A percentile compares a stretch with the other conserved stretches of the same genome.
Evolutionary conservation across 208 protist species (phyloP).

Genomic region (Leishmania tarentolae): DNA sequence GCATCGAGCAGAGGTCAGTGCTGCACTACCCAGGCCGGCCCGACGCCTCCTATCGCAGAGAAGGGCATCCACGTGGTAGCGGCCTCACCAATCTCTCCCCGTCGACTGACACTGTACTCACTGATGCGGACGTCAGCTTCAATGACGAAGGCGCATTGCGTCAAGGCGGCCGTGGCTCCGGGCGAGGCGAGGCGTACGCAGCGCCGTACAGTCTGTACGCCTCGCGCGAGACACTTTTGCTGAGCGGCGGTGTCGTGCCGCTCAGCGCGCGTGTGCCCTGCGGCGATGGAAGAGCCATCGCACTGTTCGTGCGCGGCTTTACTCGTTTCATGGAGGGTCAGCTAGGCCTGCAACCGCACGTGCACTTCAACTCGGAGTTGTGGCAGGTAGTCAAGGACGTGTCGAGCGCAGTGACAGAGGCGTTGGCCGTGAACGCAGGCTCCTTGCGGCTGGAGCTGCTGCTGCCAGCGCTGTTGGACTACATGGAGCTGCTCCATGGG

Average conservation of each 20-base stretch:
- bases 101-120: background rate
- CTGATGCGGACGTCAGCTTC: background rate
- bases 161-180: background rate
- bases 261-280: conserved; percentile 69
- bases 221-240: conserved; percentile 73
- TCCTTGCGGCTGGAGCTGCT: conserved; percentile 38
- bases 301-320: conserved; percentile 47
- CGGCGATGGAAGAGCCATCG: conserved; percentile 46
- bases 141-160: background rate
- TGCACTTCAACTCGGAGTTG: background rate
- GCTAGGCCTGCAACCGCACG: background rate
- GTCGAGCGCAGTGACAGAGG: conserved; percentile 17
- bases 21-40: conserved; percentile 62
- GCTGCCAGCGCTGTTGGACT: conserved; percentile 21
- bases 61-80: background rate
- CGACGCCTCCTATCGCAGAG: conserved; percentile 13
- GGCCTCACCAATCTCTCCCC: background rate
- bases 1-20: conserved; percentile 59
- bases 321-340: conserved; percentile 9
- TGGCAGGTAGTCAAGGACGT: conserved; percentile 24
- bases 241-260: conserved; percentile 82
- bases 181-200: background rate
- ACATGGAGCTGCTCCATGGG: conserved; percentile 17
- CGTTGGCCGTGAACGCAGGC: conserved; percentile 28
- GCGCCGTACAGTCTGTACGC: conserved; percentile 22